Conservation (phyloP, 495 filamentous ascomycete species). For the Friedmanniomyces simplex region DNA sequence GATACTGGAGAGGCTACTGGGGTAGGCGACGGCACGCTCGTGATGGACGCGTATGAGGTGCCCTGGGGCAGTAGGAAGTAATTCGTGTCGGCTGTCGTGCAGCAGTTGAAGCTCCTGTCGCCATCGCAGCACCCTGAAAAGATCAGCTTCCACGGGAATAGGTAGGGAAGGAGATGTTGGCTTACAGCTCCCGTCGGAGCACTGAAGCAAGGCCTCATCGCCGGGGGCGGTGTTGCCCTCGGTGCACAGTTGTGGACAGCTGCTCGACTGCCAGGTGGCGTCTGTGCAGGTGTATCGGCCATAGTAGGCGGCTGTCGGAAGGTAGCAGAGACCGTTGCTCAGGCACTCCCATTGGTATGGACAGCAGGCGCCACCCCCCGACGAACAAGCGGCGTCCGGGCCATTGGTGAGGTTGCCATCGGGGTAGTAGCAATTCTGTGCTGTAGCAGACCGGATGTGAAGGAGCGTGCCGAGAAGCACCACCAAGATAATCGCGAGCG, state of each 20-base stretch:
- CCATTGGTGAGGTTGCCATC: conserved; percentile 10
- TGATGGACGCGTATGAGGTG: conserved; percentile 7
- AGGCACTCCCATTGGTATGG: conserved; percentile 15
- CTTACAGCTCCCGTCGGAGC: conserved; percentile 7
- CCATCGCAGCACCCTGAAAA: conserved; percentile 6
- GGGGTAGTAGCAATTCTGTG: conserved; percentile 20
- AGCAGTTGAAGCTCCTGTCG: conserved; percentile 16
- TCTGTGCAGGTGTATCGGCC: conserved; percentile 19
- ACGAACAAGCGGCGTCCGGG: conserved; percentile 2
- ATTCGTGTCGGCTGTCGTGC: conserved; percentile 1
- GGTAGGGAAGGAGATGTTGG: neutral
- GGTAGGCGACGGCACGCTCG: neutral
- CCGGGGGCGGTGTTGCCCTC: conserved; percentile 7
- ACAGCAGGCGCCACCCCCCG: conserved; percentile 11
- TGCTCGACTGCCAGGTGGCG: conserved; percentile 9
- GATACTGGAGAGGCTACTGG: neutral
- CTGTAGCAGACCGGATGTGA: neutral
- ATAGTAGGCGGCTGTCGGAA: conserved; percentile 4
- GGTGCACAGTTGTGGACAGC: conserved; percentile 14
- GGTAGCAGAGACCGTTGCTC: conserved; percentile 17
- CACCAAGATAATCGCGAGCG: neutral
- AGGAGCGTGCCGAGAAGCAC: neutral
- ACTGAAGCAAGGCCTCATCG: conserved; percentile 18
- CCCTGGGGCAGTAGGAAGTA: conserved; percentile 9
- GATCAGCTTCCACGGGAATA: neutral